A percentile compares a stretch with the other conserved stretches of the same genome.
phyloP scores from a whole-genome alignment of 2,329 filamentous ascomycete species.

The Orbilia quercus region DNA sequence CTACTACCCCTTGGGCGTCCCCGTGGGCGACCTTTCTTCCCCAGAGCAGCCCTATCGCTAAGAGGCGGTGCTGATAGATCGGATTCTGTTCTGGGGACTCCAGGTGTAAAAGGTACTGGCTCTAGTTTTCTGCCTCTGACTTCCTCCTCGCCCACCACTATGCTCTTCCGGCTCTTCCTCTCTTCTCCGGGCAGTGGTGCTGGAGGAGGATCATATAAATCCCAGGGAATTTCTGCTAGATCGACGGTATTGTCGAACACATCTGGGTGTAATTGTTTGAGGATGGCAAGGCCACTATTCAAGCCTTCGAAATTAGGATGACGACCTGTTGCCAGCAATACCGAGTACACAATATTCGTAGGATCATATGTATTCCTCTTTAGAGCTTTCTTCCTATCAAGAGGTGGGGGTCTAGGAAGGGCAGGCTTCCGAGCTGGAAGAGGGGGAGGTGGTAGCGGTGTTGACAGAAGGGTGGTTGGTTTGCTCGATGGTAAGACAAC shows the following conservation, averaged over 20 bases:
- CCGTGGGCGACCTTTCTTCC: slow-evolving; percentile 43
- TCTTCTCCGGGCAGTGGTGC: slow-evolving; percentile 28
- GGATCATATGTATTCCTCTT: slow-evolving; percentile 69
- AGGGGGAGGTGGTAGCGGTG: slow-evolving; percentile 5
- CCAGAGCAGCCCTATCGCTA: slow-evolving; percentile 10
- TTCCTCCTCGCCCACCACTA: slow-evolving; percentile 19
- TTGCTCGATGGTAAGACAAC: not conserved
- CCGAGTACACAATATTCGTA: slow-evolving; percentile 72
- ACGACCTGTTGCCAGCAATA: slow-evolving; percentile 72
- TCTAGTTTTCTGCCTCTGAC: slow-evolving; percentile 28
- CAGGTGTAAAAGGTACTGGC: slow-evolving; percentile 18
- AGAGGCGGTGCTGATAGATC: not conserved
- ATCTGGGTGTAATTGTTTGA: slow-evolving; percentile 46
- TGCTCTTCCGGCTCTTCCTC: slow-evolving; percentile 10
- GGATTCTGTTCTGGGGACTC: slow-evolving; percentile 16
- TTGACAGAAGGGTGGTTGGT: not conserved
- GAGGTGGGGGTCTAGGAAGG: slow-evolving; percentile 61
- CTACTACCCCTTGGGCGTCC: slow-evolving; percentile 40
- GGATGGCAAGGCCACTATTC: slow-evolving; percentile 70
- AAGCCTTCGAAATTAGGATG: slow-evolving; percentile 71
- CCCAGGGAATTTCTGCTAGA: slow-evolving; percentile 58
- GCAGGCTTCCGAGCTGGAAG: slow-evolving; percentile 14
- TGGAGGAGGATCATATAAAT: slow-evolving; percentile 57
- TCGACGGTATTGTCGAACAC: slow-evolving; percentile 53
- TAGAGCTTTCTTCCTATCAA: slow-evolving; percentile 62